Base-by-base conservation (phyloP, 1,139 yeast genomes). In the Yamadazyma membranifaciens region DNA sequence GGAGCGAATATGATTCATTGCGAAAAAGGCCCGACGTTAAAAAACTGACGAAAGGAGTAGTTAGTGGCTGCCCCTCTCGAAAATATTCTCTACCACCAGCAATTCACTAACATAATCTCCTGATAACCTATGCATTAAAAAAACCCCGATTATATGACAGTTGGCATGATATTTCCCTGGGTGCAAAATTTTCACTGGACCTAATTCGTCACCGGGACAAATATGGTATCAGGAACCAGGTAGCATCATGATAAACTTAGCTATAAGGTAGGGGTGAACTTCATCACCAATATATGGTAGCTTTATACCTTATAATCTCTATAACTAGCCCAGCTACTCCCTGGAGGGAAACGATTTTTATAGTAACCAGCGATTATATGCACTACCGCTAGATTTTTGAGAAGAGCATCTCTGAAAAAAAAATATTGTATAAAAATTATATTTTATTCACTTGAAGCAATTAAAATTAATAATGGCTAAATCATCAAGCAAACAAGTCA, bases 401-500 rank as follows among this genome's bases (percentile, higher is more conserved):
- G 41, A 37, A 41, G 44, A 36, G 41, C 44, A 41, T 41, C 44
- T 35, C 44, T 25, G 9, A 22, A 26, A 24, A 37, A 41, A 38
- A 38, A 20, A 20, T 20, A 20, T 20, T 20, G 24, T 20, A 20
- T 20, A 20, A 38, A 38, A 38, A 38, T 25, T 38, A 32, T 34
- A 31, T 41, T 26, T 14, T n/a, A 17, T 34, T 26, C 3, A 15
- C 11, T 32, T 15, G 10, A 32, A 34, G 5, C 29, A 36, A 36
- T 13, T 20, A 9, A 22, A 14, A 14, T 32, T 4, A 12, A 46
- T 12, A 39, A 63, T 63, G 68, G 68, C 67, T 51, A 62, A 61
- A 50, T 30, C 37, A 28, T 45, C 65, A 49, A 51, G 56, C 31
- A 52, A 49, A 29, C 33, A 35, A 35, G 41, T 38, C 15, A 38